Percentiles rank a stretch among this genome's conserved stretches.
phyloP scores from a whole-genome alignment of 2,329 filamentous ascomycete genomes.

The Xylogone sp. region DNA sequence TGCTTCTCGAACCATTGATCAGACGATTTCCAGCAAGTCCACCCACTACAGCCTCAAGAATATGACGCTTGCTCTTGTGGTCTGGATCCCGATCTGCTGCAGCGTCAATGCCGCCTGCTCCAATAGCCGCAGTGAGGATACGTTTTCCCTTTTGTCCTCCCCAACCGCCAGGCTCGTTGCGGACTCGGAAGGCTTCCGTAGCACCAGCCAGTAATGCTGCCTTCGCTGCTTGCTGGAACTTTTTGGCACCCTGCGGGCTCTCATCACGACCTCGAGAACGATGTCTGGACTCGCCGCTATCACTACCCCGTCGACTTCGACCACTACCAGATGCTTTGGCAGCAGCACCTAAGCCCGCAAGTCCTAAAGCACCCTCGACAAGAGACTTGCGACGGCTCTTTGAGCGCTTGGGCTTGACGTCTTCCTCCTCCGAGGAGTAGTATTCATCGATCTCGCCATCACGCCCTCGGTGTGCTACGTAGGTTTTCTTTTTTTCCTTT shows the following conservation, averaged over 20 bases:
- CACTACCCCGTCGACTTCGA: slow-evolving; percentile 34
- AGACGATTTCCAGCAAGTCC: slow-evolving; percentile 83
- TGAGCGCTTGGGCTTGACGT: slow-evolving; percentile 36
- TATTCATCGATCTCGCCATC: slow-evolving; percentile 50
- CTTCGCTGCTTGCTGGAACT: slow-evolving; percentile 82
- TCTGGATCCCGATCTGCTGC: slow-evolving; percentile 62
- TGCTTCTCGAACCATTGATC: slow-evolving; percentile 66
- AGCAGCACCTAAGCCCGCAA: slow-evolving; percentile 58
- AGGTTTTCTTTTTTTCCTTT: slow-evolving; percentile 48
- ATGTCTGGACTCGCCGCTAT: slow-evolving; percentile 40
- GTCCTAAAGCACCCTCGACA: slow-evolving; percentile 58
- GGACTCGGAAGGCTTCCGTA: slow-evolving; percentile 84
- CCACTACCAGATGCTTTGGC: slow-evolving; percentile 55
- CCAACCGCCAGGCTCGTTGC: slow-evolving; percentile 87
- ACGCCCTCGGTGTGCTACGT: slow-evolving; percentile 49
- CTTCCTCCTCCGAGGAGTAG: slow-evolving; percentile 53
- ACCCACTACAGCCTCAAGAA: slow-evolving; percentile 83
- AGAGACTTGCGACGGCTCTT: slow-evolving; percentile 62
- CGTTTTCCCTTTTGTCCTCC: slow-evolving; percentile 89
- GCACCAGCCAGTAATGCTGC: slow-evolving; percentile 87
- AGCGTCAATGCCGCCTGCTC: slow-evolving; percentile 82
- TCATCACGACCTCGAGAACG: slow-evolving; percentile 49
- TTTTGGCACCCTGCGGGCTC: slow-evolving; percentile 49
- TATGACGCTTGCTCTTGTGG: slow-evolving; percentile 76
- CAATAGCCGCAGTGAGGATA: slow-evolving; percentile 79